Percentiles rank a stretch among this genome's conserved stretches.
phyloP scores from a whole-genome alignment of 805 yeast species.

The Saccharomycopsis schoenii region DNA sequence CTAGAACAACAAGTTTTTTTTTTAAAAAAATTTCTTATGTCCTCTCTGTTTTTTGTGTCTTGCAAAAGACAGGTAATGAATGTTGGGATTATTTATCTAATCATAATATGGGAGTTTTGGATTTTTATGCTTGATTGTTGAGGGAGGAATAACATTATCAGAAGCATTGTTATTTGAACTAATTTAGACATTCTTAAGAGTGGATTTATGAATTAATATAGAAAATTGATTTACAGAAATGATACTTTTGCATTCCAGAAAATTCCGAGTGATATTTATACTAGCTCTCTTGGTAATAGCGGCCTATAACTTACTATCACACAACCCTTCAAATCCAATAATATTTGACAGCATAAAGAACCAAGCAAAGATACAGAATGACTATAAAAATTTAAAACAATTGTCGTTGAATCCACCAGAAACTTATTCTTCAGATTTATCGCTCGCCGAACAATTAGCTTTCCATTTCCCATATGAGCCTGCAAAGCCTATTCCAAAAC shows the following conservation, averaged over 20 bases:
- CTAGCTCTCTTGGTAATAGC: not conserved
- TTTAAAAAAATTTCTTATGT: too few relatives aligned
- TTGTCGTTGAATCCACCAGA: not conserved
- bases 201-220: not conserved
- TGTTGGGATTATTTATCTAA: too few relatives aligned
- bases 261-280: not conserved
- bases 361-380: not conserved
- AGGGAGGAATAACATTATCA: too few relatives aligned
- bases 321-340: not conserved
- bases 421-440: not conserved
- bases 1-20: too few relatives aligned
- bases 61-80: too few relatives aligned
- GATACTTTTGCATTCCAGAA: not conserved
- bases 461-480: constrained; percentile 70
- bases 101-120: too few relatives aligned
- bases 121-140: too few relatives aligned
- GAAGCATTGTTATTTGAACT: not conserved
- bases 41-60: too few relatives aligned
- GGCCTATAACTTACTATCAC: not conserved
- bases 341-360: not conserved
- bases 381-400: not conserved
- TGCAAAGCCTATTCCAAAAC: constrained; percentile 54
- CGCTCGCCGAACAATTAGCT: constrained; percentile 49
- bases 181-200: not conserved
- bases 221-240: not conserved